These are phyloP conservation scores for Erysiphe pulchra DNA, from an alignment of 2,329 filamentous ascomycete species.

Conservation along the genomic window DNA sequence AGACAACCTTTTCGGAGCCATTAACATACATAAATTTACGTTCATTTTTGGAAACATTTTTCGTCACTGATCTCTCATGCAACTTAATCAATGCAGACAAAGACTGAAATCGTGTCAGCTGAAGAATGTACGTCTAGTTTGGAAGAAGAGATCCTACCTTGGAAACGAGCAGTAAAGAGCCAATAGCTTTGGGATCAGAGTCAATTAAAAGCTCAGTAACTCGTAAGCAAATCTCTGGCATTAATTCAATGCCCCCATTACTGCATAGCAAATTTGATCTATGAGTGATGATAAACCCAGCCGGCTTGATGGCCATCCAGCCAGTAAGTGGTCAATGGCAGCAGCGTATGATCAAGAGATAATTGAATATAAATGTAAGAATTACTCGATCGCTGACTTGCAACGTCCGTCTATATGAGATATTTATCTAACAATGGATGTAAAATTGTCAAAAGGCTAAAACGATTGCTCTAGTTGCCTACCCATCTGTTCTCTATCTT, in stretches of 20 bases:
- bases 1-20: not conserved
- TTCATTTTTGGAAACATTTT: slow-evolving; percentile 1
- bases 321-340: too few relatives aligned
- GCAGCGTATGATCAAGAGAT: too few relatives aligned
- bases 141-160: slow-evolving; percentile 4
- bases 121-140: not conserved
- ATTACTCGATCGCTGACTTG: too few relatives aligned
- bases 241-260: slow-evolving; percentile 3
- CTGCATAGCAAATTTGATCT: slow-evolving; percentile 3
- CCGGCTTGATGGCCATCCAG: too few relatives aligned
- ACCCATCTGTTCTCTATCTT: too few relatives aligned
- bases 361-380: too few relatives aligned
- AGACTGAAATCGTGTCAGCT: slow-evolving; percentile 3
- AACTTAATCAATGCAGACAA: slow-evolving; percentile 5
- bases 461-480: too few relatives aligned
- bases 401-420: too few relatives aligned
- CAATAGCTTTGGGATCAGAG: slow-evolving; percentile 3
- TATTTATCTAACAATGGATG: too few relatives aligned
- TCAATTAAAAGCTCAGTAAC: slow-evolving; percentile 5
- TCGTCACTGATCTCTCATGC: slow-evolving; percentile 6
- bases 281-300: too few relatives aligned
- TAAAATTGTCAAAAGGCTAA: too few relatives aligned
- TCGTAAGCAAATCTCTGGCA: slow-evolving; percentile 6
- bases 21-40: slow-evolving; percentile 3
- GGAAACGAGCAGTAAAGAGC: slow-evolving; percentile 4